phyloP scores from a whole-genome alignment of 2,329 filamentous ascomycete species.

The Venturiaceae sp. region DNA sequence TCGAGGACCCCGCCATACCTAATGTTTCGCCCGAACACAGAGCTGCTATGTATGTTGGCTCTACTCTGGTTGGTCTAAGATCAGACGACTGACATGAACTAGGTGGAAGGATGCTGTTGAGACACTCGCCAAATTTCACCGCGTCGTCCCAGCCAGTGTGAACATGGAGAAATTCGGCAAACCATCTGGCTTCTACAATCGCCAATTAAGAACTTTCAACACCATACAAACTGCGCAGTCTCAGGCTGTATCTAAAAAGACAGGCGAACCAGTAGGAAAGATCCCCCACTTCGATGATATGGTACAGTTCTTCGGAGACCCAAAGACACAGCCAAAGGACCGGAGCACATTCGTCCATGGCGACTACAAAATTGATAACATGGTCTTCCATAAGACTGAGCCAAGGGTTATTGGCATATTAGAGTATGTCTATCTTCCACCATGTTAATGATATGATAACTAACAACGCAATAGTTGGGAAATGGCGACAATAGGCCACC shows the following conservation, averaged over 20 bases:
- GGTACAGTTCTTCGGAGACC: conserved; percentile 66
- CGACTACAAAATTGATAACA: conserved; percentile 74
- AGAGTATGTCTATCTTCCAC: conserved; percentile 46
- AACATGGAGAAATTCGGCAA: conserved; percentile 67
- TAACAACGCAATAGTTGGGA: conserved; percentile 54
- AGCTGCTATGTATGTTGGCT: conserved; percentile 50
- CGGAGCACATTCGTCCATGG: conserved; percentile 77
- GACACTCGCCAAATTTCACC: conserved; percentile 79
- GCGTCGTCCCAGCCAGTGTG: conserved; percentile 55
- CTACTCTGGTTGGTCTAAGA: neutral
- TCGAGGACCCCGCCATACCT: conserved; percentile 79
- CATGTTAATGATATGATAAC: neutral
- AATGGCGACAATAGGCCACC: conserved; percentile 97
- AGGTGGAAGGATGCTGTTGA: conserved; percentile 76
- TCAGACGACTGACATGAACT: neutral
- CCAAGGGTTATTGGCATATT: conserved; percentile 84
- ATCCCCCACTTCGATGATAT: conserved; percentile 78
- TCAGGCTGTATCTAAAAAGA: conserved; percentile 65
- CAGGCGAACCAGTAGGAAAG: conserved; percentile 63
- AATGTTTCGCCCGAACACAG: conserved; percentile 59
- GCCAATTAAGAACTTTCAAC: conserved; percentile 76
- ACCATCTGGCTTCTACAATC: conserved; percentile 66
- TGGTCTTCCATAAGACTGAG: conserved; percentile 74
- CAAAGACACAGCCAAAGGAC: conserved; percentile 63
- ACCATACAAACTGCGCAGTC: conserved; percentile 74